Conservation (phyloP, 768 basidiomycete genomes). For the Hemileccinum impolitum region DNA sequence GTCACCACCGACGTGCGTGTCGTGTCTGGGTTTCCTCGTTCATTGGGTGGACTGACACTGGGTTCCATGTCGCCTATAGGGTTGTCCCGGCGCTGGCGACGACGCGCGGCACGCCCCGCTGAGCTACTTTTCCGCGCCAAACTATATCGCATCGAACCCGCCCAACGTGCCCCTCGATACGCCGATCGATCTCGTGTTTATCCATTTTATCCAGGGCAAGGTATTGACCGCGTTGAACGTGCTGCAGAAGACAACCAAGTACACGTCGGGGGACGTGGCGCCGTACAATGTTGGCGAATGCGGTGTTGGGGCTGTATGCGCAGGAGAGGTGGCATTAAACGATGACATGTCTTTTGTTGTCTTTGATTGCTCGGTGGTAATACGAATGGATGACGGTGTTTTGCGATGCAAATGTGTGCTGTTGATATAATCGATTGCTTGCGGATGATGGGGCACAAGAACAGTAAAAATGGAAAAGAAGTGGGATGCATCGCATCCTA, state of each 20-base stretch:
- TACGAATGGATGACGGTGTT: too few relatives aligned
- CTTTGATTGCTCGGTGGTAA: too few relatives aligned
- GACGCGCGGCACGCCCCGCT: constrained; percentile 64
- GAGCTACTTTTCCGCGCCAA: constrained; percentile 50
- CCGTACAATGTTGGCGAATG: constrained; percentile 46
- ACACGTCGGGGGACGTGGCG: constrained; percentile 48
- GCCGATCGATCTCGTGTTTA: constrained; percentile 70
- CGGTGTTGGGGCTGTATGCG: constrained; percentile 38
- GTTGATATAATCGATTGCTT: too few relatives aligned
- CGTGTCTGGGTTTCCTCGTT: neutral
- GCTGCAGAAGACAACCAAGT: constrained; percentile 48
- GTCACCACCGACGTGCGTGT: constrained; percentile 63
- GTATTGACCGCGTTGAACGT: constrained; percentile 54
- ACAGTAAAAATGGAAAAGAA: too few relatives aligned
- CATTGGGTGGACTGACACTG: too few relatives aligned
- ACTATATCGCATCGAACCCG: constrained; percentile 55
- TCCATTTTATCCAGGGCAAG: constrained; percentile 59
- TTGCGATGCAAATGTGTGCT: too few relatives aligned
- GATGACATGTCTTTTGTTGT: too few relatives aligned
- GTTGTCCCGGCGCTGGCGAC: constrained; percentile 73
- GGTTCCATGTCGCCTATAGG: constrained; percentile 29
- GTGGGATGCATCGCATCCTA: too few relatives aligned
- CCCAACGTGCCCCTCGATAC: constrained; percentile 49
- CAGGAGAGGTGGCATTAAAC: neutral
- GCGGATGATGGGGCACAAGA: too few relatives aligned